phyloP scores from a whole-genome alignment of 768 basidiomycete genomes.

The Lenzites betulinus region DNA sequence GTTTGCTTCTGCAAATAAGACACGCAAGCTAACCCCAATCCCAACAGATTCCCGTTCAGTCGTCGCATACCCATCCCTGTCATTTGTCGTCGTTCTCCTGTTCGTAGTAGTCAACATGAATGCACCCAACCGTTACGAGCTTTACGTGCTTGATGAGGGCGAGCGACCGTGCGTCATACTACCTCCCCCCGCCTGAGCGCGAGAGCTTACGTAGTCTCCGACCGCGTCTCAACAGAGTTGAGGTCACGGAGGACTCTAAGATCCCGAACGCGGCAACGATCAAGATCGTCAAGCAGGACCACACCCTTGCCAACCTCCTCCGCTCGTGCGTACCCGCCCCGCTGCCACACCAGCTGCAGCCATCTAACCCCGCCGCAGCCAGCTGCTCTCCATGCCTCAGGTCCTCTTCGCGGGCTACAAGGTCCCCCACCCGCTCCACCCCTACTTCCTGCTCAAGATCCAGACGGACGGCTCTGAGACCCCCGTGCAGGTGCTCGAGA shows the following conservation, averaged over 20 bases:
- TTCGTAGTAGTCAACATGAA: slow-evolving; percentile 59
- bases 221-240: slow-evolving; percentile 55
- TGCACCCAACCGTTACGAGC: slow-evolving; percentile 90
- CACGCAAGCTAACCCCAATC: not conserved
- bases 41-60: not conserved
- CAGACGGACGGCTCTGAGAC: slow-evolving; percentile 90
- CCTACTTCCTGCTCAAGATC: slow-evolving; percentile 91
- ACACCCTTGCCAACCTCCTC: slow-evolving; percentile 96
- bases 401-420: slow-evolving; percentile 98
- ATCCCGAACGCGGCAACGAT: slow-evolving; percentile 97
- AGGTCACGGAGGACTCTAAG: slow-evolving; percentile 93
- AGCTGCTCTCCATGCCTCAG: slow-evolving; percentile 84
- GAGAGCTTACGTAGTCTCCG: slow-evolving; percentile 10
- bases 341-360: slow-evolving; percentile 1
- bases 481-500: slow-evolving; percentile 79
- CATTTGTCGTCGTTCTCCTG: not conserved
- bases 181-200: slow-evolving; percentile 8
- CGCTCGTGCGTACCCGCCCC: slow-evolving; percentile 64
- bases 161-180: slow-evolving; percentile 81
- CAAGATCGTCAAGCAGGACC: slow-evolving; percentile 94
- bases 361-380: slow-evolving; percentile 46
- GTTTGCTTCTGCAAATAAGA: not conserved
- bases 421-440: slow-evolving; percentile 94
- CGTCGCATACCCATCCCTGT: not conserved
- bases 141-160: slow-evolving; percentile 89